Percentiles rank a stretch among this genome's conserved stretches.
phyloP scores from a whole-genome alignment of 2,329 filamentous ascomycete species.

The Colletotrichum siamense region DNA sequence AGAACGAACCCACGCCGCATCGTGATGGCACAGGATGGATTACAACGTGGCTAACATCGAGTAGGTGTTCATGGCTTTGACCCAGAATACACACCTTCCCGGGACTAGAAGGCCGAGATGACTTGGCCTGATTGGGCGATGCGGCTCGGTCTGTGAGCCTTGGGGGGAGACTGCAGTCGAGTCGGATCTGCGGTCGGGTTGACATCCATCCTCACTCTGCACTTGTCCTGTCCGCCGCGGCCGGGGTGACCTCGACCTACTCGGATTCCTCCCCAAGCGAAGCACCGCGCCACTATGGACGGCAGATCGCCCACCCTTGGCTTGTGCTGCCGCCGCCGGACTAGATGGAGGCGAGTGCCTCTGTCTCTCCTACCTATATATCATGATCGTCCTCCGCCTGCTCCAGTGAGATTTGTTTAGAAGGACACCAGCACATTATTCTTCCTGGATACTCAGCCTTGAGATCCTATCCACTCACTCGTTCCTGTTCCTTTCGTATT shows the following conservation, averaged over 20 bases:
- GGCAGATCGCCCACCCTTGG: conserved; percentile 12
- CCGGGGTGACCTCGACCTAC: conserved; percentile 4
- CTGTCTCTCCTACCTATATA: conserved; percentile 19
- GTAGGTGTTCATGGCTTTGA: conserved; percentile 14
- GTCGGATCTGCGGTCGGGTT: conserved; percentile 1
- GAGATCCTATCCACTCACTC: conserved; percentile 21
- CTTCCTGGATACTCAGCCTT: conserved; percentile 9
- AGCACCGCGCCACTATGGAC: conserved; percentile 16
- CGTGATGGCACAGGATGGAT: conserved; percentile 8
- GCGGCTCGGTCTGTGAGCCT: conserved; percentile 13
- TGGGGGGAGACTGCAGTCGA: not conserved
- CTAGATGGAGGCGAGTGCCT: conserved; percentile 1
- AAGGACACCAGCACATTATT: conserved; percentile 15
- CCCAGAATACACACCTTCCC: conserved; percentile 12
- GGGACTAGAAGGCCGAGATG: conserved; percentile 5
- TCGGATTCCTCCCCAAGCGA: conserved; percentile 10
- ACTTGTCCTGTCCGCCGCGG: not conserved
- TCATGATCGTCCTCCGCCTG: conserved; percentile 17
- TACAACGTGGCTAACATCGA: conserved; percentile 21
- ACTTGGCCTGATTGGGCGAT: conserved; percentile 2
- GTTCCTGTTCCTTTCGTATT: conserved; percentile 10
- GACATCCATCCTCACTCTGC: not conserved
- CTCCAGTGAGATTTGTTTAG: not conserved
- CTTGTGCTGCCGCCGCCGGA: not conserved
- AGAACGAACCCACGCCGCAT: conserved; percentile 7